These are phyloP conservation scores for Lactarius trivialis DNA, from an alignment of 768 basidiomycete genomes.

Conservation along the genomic window DNA sequence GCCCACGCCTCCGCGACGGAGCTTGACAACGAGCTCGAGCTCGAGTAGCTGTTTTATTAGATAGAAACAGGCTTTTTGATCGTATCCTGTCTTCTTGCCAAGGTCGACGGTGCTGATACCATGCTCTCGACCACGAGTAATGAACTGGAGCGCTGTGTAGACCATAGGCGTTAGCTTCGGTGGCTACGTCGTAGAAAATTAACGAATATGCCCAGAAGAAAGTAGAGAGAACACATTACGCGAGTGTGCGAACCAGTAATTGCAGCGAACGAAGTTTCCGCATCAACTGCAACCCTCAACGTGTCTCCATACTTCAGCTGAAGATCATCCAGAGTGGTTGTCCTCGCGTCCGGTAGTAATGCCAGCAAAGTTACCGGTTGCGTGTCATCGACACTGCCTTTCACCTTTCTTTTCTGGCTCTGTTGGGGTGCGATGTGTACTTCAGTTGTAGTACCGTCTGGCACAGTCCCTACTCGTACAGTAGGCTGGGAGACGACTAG, in stretches of 20 bases:
- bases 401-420: slow-evolving; percentile 46
- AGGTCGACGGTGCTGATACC: slow-evolving; percentile 77
- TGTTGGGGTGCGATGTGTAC: slow-evolving; percentile 76
- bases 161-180: slow-evolving; percentile 80
- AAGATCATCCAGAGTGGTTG: slow-evolving; percentile 51
- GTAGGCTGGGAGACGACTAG: slow-evolving; percentile 69
- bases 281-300: slow-evolving; percentile 68
- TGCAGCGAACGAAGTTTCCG: slow-evolving; percentile 66
- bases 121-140: slow-evolving; percentile 72
- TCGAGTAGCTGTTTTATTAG: slow-evolving; percentile 70
- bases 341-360: slow-evolving; percentile 48
- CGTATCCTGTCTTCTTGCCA: slow-evolving; percentile 71
- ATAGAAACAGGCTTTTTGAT: slow-evolving; percentile 88
- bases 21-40: slow-evolving; percentile 69
- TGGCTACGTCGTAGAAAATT: slow-evolving; percentile 40
- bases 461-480: slow-evolving; percentile 66
- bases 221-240: slow-evolving; percentile 41
- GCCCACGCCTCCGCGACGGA: slow-evolving; percentile 69
- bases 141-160: slow-evolving; percentile 74
- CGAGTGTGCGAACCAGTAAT: slow-evolving; percentile 82
- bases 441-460: slow-evolving; percentile 53
- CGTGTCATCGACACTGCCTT: slow-evolving; percentile 42
- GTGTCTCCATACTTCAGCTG: slow-evolving; percentile 50
- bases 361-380: slow-evolving; percentile 40
- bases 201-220: slow-evolving; percentile 2